These are phyloP conservation scores for Clausena lansium DNA, from an alignment of 345 rosid species.

Conservation along the genomic window DNA sequence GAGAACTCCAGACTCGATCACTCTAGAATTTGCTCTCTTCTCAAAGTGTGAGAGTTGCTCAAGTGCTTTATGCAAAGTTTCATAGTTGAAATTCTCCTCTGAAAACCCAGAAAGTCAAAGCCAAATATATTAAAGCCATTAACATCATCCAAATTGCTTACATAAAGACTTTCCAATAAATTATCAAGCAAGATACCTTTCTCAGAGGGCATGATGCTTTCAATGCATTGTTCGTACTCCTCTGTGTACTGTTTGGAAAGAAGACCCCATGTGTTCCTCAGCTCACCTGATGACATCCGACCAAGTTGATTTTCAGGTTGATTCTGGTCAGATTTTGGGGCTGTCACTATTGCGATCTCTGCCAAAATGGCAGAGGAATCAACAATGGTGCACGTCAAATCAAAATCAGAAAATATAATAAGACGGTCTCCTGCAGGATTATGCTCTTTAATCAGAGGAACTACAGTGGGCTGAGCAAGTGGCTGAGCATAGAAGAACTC, in stretches of 20 bases:
- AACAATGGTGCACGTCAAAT: constrained; percentile 87
- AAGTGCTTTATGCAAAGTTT: constrained; percentile 64
- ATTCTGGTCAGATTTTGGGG: constrained; percentile 70
- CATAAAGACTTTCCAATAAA: background rate
- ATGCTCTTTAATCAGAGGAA: constrained; percentile 64
- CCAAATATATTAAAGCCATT: background rate
- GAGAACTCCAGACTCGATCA: constrained; percentile 79
- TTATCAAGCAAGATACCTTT: constrained; percentile 42
- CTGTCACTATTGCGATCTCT: constrained; percentile 88
- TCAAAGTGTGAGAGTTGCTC: constrained; percentile 80
- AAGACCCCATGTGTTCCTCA: constrained; percentile 69
- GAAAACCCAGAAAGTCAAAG: constrained; percentile 27
- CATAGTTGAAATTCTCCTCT: constrained; percentile 67
- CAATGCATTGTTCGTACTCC: constrained; percentile 86
- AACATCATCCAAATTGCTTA: constrained; percentile 2
- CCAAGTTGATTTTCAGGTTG: constrained; percentile 47
- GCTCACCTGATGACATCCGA: constrained; percentile 79
- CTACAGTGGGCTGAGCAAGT: constrained; percentile 64
- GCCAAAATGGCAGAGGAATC: constrained; percentile 98
- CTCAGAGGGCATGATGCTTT: constrained; percentile 61
- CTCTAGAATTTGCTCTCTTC: constrained; percentile 75
- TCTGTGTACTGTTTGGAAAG: constrained; percentile 82
- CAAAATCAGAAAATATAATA: constrained; percentile 89
- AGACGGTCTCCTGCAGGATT: constrained; percentile 50
- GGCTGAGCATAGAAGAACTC: constrained; percentile 87